Base-by-base conservation (phyloP, 306 rosid species). In the Quillaja saponaria region DNA sequence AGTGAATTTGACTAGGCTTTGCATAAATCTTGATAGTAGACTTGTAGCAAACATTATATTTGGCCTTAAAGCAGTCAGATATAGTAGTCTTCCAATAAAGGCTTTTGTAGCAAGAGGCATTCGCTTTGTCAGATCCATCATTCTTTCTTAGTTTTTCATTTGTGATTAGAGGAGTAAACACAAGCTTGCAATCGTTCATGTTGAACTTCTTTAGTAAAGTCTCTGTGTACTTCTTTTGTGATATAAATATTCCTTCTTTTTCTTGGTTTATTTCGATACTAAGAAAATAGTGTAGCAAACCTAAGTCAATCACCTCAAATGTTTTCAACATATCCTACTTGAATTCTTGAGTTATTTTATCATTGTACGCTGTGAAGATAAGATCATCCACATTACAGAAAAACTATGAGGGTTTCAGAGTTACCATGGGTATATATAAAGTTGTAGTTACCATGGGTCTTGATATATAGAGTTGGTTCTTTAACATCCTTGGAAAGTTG, bases 1-100 rank as follows among this genome's bases (percentile, higher is more conserved):
- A 62, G 35, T 62, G 44, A 16, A 34, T 13, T 6, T 46, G 34
- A 60, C 65, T 59, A 38, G 65, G 3, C 44, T 38, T 11, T 59
- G 9, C 65, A 25, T 59, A 3, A 25, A 61, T 25, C 31, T 25
- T 25, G 31, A 25, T 25, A 25, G 31, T 4, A 25, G 31, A 4
- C 31, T 25, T 25, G 55, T 11, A 14, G 16, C 41, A 45, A 44
- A 61, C 41, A 61, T 44, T 7, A 61, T 44, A 5, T 45, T 4
- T 0, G 31, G 41, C 8, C 46, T 34, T 0, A 55, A 28, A 12
- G 28, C 12, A 9, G 25, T 59, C 8, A 59, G 40, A 59, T 42
- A 59, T 6, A 59, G 14, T 1, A 59, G 19, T 0, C 53, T 34
- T 8, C 46, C 46, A 6, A 47, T 11, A 1, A n/a, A 62, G 14